A percentile compares a stretch with the other conserved stretches of the same genome.
Conservation (phyloP, 495 filamentous ascomycete species). For the Aspergillus sclerotiicarbonarius region DNA sequence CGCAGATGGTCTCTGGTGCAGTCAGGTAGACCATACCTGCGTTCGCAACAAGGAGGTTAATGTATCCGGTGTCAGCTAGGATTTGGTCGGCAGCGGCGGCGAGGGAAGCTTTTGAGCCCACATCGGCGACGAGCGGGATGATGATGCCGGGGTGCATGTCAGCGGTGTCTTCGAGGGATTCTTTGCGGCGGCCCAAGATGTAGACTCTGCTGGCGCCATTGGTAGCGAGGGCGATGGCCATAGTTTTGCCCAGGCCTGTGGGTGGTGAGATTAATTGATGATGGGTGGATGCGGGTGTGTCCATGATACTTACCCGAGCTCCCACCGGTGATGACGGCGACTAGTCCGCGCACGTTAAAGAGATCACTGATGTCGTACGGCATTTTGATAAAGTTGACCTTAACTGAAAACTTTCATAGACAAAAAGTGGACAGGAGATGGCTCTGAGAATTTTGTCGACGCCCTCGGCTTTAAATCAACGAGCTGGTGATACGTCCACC, state of each 20-base stretch:
- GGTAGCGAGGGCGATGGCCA: conserved; percentile 52
- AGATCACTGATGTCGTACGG: neutral
- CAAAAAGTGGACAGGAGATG: no score
- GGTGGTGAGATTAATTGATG: neutral
- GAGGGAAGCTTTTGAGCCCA: conserved; percentile 61
- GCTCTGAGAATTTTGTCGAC: no score
- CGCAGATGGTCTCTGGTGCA: conserved; percentile 14
- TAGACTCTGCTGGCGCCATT: conserved; percentile 60
- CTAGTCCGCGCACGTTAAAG: conserved; percentile 32
- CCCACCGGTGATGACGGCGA: conserved; percentile 63
- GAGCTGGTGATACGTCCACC: no score
- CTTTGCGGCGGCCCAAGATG: conserved; percentile 57
- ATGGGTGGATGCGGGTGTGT: neutral
- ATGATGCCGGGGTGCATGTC: conserved; percentile 38
- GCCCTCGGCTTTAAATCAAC: no score
- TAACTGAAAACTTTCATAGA: no score
- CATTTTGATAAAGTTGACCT: neutral
- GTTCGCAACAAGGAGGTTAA: conserved; percentile 67
- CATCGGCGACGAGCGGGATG: conserved; percentile 60
- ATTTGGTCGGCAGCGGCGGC: conserved; percentile 50
- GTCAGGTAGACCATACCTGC: conserved; percentile 58
- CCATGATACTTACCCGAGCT: conserved; percentile 47
- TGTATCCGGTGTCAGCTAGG: conserved; percentile 50
- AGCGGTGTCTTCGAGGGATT: conserved; percentile 49
- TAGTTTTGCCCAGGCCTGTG: conserved; percentile 53